These are phyloP conservation scores for Persicaria maculosa DNA, from an alignment of 148 eudicot species.

Conservation along the genomic window DNA sequence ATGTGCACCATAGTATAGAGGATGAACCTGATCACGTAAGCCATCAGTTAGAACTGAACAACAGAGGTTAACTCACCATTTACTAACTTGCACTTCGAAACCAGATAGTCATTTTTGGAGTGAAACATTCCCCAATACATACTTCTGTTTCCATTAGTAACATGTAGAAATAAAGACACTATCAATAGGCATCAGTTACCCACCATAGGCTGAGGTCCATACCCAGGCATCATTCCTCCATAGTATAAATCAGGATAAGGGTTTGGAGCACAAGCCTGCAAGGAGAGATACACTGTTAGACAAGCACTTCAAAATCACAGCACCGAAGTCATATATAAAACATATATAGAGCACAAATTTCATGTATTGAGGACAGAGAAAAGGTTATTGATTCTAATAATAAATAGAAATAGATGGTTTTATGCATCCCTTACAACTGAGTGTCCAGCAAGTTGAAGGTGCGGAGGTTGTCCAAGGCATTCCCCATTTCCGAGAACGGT, in stretches of 20 bases:
- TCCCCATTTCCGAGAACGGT: conserved; percentile 35
- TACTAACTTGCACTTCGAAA: not conserved
- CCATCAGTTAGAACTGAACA: not conserved
- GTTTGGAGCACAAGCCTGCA: conserved; percentile 71
- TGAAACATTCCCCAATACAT: not conserved
- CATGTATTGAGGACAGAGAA: not conserved
- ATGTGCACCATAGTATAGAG: conserved; percentile 58
- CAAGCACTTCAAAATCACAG: not conserved
- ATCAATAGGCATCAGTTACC: conserved; percentile 11
- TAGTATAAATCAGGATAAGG: conserved; percentile 73
- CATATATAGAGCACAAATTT: not conserved
- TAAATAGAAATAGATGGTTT: not conserved
- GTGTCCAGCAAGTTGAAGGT: conserved; percentile 79
- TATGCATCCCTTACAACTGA: conserved; percentile 56
- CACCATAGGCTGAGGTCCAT: conserved; percentile 79
- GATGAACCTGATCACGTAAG: conserved; percentile 42
- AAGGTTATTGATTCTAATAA: not conserved
- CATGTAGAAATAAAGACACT: not conserved
- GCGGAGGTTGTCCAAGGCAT: conserved; percentile 49
- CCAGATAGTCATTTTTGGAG: not conserved
- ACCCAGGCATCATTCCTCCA: conserved; percentile 78
- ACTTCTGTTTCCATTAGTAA: not conserved
- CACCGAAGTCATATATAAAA: not conserved
- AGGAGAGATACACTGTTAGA: not conserved
- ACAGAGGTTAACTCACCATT: not conserved